Percentiles rank a stretch among this genome's conserved stretches.
These are phyloP conservation scores for Alopecurus myosuroides DNA, from an alignment of 176 grass and related monocot species.

Conservation along the genomic window DNA sequence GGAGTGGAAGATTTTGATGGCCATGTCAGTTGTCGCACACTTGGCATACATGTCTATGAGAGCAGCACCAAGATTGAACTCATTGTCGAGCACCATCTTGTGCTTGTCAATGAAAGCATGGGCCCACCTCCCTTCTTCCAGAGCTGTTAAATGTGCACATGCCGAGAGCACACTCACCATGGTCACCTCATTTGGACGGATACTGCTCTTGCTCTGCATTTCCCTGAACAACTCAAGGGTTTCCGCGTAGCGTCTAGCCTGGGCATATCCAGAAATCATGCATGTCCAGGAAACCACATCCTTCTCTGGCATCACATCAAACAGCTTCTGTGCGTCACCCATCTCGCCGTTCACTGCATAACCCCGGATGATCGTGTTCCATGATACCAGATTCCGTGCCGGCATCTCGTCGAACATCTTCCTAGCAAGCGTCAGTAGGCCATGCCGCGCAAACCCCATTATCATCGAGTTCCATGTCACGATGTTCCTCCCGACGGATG, in stretches of 20 bases:
- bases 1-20: conserved; percentile 45
- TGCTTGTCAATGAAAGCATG: conserved; percentile 64
- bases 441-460: conserved; percentile 39
- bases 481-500: conserved; percentile 30
- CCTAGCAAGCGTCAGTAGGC: conserved; percentile 55
- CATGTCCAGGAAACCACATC: conserved; percentile 62
- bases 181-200: conserved; percentile 67
- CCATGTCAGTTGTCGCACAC: conserved; percentile 44
- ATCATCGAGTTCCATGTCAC: conserved; percentile 79
- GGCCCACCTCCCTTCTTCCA: conserved; percentile 61
- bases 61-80: conserved; percentile 63
- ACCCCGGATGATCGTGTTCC: conserved; percentile 61
- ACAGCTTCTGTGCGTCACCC: conserved; percentile 36
- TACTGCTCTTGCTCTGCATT: conserved; percentile 38
- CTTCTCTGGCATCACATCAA: conserved; percentile 52
- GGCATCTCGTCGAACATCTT: conserved; percentile 77
- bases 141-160: conserved; percentile 48
- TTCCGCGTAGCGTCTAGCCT: conserved; percentile 28
- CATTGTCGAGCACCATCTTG: conserved; percentile 56
- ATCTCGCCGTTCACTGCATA: conserved; percentile 47
- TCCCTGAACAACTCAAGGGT: conserved; percentile 54
- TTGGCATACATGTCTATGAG: conserved; percentile 80
- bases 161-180: conserved; percentile 75
- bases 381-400: conserved; percentile 47
- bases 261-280: conserved; percentile 72